phyloP scores from a whole-genome alignment of 2,329 filamentous ascomycete genomes.

The Fusarium staphyleae region DNA sequence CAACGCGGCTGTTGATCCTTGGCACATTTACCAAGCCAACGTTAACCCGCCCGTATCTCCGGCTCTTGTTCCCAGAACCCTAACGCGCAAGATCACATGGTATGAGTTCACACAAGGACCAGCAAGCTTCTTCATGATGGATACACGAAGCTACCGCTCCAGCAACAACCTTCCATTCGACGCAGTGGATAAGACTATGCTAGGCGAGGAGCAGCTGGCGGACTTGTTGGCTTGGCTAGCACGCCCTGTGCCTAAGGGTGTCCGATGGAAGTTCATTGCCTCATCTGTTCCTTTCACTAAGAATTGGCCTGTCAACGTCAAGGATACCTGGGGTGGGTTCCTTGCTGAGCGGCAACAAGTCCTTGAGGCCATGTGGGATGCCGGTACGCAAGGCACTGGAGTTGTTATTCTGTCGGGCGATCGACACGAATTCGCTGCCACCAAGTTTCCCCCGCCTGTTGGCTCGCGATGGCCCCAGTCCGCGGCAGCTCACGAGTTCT shows the following conservation, averaged over 20 bases:
- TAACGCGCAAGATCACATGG: conserved; percentile 71
- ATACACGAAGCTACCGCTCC: conserved; percentile 87
- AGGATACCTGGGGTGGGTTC: conserved; percentile 96
- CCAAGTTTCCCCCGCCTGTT: conserved; percentile 71
- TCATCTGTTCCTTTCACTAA: conserved; percentile 95
- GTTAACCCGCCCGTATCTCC: conserved; percentile 79
- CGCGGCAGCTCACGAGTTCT: conserved; percentile 85
- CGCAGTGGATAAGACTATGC: conserved; percentile 79
- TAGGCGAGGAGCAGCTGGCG: conserved; percentile 78
- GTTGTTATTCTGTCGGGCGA: conserved; percentile 89
- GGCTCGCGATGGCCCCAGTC: conserved; percentile 68
- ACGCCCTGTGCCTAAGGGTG: conserved; percentile 74
- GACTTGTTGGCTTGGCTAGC: conserved; percentile 82
- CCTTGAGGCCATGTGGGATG: conserved; percentile 92
- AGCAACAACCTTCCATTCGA: conserved; percentile 66
- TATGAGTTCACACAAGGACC: conserved; percentile 91
- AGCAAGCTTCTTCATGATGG: conserved; percentile 92
- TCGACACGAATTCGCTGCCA: conserved; percentile 96
- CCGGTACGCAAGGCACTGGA: conserved; percentile 75
- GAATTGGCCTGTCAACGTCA: conserved; percentile 89
- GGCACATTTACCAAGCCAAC: conserved; percentile 82
- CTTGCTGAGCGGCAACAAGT: conserved; percentile 78
- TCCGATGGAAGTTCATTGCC: conserved; percentile 93
- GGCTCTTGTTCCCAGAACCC: conserved; percentile 51
- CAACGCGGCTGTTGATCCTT: conserved; percentile 80